Conservation (phyloP, 2,329 filamentous ascomycete species). For the Beauveria sp. region DNA sequence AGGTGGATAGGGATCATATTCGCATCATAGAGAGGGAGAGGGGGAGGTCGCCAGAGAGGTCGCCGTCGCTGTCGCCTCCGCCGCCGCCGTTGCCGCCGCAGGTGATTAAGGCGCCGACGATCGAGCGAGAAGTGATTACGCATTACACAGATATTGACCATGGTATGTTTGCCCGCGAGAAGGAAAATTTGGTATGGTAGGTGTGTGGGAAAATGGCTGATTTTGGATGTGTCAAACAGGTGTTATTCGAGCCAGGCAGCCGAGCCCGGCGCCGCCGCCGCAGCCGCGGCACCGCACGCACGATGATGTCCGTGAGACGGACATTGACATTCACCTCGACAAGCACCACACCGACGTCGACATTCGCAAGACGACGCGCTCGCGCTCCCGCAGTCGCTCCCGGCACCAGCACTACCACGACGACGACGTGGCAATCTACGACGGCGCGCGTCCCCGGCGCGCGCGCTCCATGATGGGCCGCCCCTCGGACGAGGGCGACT, state of each 20-base stretch:
- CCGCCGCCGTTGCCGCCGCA: slow-evolving; percentile 51
- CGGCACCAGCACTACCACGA: slow-evolving; percentile 26
- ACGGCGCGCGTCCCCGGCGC: slow-evolving; percentile 39
- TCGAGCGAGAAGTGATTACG: slow-evolving; percentile 83
- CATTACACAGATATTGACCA: slow-evolving; percentile 66
- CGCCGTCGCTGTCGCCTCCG: slow-evolving; percentile 46
- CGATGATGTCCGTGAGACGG: slow-evolving; percentile 44
- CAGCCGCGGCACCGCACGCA: slow-evolving; percentile 30
- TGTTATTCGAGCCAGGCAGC: slow-evolving; percentile 34
- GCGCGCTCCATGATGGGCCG: slow-evolving; percentile 43
- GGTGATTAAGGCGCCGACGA: slow-evolving; percentile 66
- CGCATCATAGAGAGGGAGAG: slow-evolving; percentile 42
- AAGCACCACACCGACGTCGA: slow-evolving; percentile 51
- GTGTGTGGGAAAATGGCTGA: neutral
- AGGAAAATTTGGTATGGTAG: no score
- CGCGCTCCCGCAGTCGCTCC: slow-evolving; percentile 31
- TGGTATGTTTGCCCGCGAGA: no score
- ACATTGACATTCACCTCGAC: slow-evolving; percentile 54
- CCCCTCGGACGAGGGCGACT: slow-evolving; percentile 47
- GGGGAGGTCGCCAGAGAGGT: slow-evolving; percentile 35
- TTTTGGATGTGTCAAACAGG: slow-evolving; percentile 27
- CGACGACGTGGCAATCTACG: slow-evolving; percentile 48
- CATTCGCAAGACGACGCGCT: slow-evolving; percentile 35
- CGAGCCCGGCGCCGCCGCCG: slow-evolving; percentile 39
- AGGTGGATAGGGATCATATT: slow-evolving; percentile 38